These are phyloP conservation scores for Fusarium udum DNA, from an alignment of 2,329 filamentous ascomycete species.

Conservation along the genomic window DNA sequence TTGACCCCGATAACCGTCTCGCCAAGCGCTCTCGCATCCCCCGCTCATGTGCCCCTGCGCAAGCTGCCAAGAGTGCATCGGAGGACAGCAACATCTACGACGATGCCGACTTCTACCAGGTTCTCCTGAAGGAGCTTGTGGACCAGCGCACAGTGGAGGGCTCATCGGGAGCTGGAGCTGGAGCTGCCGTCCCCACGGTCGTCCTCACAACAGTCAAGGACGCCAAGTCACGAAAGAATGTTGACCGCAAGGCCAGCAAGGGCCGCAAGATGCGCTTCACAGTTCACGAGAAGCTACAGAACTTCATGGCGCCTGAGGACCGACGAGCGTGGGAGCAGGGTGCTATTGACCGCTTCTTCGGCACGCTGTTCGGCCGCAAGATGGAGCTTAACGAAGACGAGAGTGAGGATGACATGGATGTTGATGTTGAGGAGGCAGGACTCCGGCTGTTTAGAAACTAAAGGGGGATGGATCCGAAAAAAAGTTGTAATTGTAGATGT, in stretches of 20 bases:
- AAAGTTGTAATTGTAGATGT: conserved; percentile 22
- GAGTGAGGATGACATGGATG: conserved; percentile 60
- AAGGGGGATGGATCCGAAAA: conserved; percentile 1
- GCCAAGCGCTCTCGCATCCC: conserved; percentile 75
- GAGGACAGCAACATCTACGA: conserved; percentile 80
- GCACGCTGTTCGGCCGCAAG: conserved; percentile 77
- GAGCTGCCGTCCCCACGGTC: conserved; percentile 61
- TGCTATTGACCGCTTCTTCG: conserved; percentile 81
- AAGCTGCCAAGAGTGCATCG: conserved; percentile 65
- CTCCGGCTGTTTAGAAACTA: conserved; percentile 63
- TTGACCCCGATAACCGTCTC: conserved; percentile 69
- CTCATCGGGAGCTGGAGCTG: conserved; percentile 53
- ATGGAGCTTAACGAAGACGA: conserved; percentile 70
- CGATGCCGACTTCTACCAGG: conserved; percentile 93
- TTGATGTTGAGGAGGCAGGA: conserved; percentile 63
- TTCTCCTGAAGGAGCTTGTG: conserved; percentile 90
- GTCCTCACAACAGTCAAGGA: conserved; percentile 76
- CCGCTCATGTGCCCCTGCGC: conserved; percentile 79
- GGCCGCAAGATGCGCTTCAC: conserved; percentile 93
- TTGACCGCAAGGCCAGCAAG: conserved; percentile 95
- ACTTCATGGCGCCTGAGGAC: conserved; percentile 96
- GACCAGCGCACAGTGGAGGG: conserved; percentile 83
- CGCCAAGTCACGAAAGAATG: conserved; percentile 81
- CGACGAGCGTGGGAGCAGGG: conserved; percentile 80
- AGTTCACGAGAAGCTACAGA: conserved; percentile 96